These are phyloP conservation scores for Blastocystis sp. DNA, from an alignment of 352 stramenopile genomes.

Conservation along the genomic window DNA sequence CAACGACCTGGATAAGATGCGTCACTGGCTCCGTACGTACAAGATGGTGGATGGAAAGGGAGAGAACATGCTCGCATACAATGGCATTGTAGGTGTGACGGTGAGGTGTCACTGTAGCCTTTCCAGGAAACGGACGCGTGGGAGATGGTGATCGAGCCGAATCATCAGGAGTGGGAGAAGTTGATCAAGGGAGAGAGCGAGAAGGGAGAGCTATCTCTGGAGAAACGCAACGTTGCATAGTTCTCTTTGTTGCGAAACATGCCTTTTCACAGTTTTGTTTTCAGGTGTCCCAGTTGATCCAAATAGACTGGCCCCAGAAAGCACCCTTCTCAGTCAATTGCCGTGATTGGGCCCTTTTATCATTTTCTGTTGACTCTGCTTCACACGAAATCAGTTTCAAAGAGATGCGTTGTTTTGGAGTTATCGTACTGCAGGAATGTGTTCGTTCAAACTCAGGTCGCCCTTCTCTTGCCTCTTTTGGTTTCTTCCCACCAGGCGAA, in stretches of 20 bases:
- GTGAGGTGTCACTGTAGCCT: neutral
- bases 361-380: no score
- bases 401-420: no score
- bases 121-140: slow-evolving; percentile 49
- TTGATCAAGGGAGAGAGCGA: slow-evolving; percentile 24
- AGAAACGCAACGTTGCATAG: neutral
- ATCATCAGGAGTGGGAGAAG: slow-evolving; percentile 46
- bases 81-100: slow-evolving; percentile 62
- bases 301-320: no score
- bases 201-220: neutral
- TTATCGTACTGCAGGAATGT: no score
- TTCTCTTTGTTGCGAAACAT: no score
- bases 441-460: neutral
- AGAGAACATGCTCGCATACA: slow-evolving; percentile 78
- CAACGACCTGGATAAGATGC: slow-evolving; percentile 47
- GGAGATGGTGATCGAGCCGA: slow-evolving; percentile 44
- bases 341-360: no score
- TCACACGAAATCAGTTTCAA: no score
- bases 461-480: slow-evolving; percentile 23
- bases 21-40: slow-evolving; percentile 90
- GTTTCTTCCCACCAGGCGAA: neutral
- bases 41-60: slow-evolving; percentile 92
- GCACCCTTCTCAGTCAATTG: no score
- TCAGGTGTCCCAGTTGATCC: neutral
- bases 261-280: no score